phyloP scores from a whole-genome alignment of 1,284 basidiomycete genomes.

The Puccinia sorghi region DNA sequence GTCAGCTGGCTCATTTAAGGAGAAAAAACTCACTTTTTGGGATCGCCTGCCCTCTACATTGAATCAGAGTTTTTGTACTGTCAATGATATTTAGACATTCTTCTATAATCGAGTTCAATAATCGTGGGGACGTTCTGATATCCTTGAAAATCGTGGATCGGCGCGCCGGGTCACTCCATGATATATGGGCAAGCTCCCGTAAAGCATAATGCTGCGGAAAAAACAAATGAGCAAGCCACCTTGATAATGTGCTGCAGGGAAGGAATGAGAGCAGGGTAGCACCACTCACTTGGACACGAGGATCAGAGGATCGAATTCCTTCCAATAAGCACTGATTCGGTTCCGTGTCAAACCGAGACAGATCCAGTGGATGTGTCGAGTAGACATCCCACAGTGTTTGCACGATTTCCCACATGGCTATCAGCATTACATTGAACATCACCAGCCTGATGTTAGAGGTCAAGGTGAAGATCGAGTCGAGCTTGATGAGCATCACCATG shows the following conservation, averaged over 20 bases:
- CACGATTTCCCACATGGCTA: slow-evolving; percentile 38
- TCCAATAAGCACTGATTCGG: slow-evolving; percentile 62
- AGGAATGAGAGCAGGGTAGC: not conserved
- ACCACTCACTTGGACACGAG: slow-evolving; percentile 56
- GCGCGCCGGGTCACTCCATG: slow-evolving; percentile 58
- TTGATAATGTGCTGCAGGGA: not conserved
- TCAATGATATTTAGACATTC: slow-evolving; percentile 67
- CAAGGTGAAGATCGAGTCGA: slow-evolving; percentile 46
- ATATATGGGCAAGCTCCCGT: slow-evolving; percentile 56
- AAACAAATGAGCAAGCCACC: slow-evolving; percentile 22
- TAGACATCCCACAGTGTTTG: slow-evolving; percentile 47
- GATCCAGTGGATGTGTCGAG: slow-evolving; percentile 33
- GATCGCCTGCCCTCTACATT: slow-evolving; percentile 62
- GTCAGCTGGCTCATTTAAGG: not conserved
- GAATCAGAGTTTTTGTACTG: slow-evolving; percentile 67
- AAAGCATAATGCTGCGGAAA: slow-evolving; percentile 57
- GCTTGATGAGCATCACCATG: slow-evolving; percentile 46
- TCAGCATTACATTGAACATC: slow-evolving; percentile 13
- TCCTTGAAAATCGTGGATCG: slow-evolving; percentile 69
- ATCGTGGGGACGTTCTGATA: slow-evolving; percentile 67
- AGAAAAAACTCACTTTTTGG: slow-evolving; percentile 10
- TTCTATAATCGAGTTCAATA: slow-evolving; percentile 68
- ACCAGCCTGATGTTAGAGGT: slow-evolving; percentile 35
- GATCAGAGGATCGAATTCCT: slow-evolving; percentile 61
- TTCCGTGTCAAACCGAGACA: slow-evolving; percentile 35